Percentiles rank a stretch among this genome's conserved stretches.
phyloP scores from a whole-genome alignment of 768 basidiomycete genomes.

The Infundibulicybe gibba region DNA sequence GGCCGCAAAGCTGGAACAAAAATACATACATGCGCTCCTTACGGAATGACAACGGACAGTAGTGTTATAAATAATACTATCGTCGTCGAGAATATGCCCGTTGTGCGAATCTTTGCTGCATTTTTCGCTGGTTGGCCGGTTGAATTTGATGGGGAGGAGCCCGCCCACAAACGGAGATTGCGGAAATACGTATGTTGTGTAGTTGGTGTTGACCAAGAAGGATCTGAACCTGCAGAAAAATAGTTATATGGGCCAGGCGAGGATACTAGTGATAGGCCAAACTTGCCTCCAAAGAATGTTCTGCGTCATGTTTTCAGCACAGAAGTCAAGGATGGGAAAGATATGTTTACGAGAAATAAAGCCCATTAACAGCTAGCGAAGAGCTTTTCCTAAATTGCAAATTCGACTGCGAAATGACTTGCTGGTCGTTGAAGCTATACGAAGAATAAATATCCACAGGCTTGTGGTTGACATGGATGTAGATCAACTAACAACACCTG shows the following conservation, averaged over 20 bases:
- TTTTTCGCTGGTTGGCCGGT: conserved; percentile 27
- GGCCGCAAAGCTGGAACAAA: no score
- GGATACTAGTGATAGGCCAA: no score
- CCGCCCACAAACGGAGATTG: conserved; percentile 65
- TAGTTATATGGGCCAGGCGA: neutral
- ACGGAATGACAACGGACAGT: no score
- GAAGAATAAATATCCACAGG: neutral
- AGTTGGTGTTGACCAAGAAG: conserved; percentile 66
- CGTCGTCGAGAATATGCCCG: neutral
- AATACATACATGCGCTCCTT: no score
- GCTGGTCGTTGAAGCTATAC: conserved; percentile 64
- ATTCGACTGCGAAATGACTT: conserved; percentile 54
- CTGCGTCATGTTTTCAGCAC: conserved; percentile 25
- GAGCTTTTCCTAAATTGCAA: conserved; percentile 60
- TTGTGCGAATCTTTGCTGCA: conserved; percentile 10
- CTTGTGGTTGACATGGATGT: neutral
- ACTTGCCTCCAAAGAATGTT: conserved; percentile 77
- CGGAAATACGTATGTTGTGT: conserved; percentile 74
- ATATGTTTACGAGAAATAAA: conserved; percentile 71
- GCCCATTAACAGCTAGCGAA: conserved; percentile 54
- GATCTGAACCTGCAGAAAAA: conserved; percentile 48
- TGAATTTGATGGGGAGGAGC: conserved; percentile 45
- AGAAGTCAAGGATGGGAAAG: neutral
- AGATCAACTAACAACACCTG: conserved; percentile 25
- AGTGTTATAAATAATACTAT: no score